Evolutionary conservation across 2,329 filamentous ascomycete species (phyloP).

Genomic region (Coniosporium tulheliwenetii): DNA sequence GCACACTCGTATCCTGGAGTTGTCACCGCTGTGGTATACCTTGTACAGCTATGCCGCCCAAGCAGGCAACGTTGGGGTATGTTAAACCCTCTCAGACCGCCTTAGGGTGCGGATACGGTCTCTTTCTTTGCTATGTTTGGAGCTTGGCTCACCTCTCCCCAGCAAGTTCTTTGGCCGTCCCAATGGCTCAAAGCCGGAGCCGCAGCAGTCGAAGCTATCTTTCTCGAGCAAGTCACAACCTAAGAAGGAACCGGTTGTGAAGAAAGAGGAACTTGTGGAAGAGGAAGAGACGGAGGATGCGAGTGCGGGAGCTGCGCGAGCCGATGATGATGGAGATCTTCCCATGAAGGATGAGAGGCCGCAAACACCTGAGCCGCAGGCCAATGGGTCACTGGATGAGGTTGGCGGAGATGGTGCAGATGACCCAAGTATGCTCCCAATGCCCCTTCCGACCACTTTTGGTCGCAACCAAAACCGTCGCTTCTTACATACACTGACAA

Average conservation of each 20-base stretch:
- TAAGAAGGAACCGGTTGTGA: slow-evolving; percentile 8
- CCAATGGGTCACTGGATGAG: too few relatives aligned
- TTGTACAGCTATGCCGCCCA: slow-evolving; percentile 29
- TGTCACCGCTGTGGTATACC: too few relatives aligned
- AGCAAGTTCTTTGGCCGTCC: slow-evolving; percentile 76
- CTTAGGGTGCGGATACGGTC: slow-evolving; percentile 43
- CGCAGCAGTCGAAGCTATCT: slow-evolving; percentile 63
- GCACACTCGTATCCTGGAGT: too few relatives aligned
- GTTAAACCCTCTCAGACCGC: slow-evolving; percentile 60
- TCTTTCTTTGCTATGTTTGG: too few relatives aligned
- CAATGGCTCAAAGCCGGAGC: slow-evolving; percentile 43
- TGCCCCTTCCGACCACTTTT: too few relatives aligned
- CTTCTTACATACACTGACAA: not conserved
- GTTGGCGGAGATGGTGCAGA: too few relatives aligned
- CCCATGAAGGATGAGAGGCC: slow-evolving; percentile 10
- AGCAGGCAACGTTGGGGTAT: slow-evolving; percentile 81
- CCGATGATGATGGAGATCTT: slow-evolving; percentile 10
- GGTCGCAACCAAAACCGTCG: too few relatives aligned
- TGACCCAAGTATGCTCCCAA: too few relatives aligned
- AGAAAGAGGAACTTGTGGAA: slow-evolving; percentile 4
- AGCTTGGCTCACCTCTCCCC: slow-evolving; percentile 1
- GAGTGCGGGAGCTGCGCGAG: not conserved
- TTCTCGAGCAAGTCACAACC: slow-evolving; percentile 37
- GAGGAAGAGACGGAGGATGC: slow-evolving; percentile 13
- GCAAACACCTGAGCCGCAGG: too few relatives aligned